Evolutionary conservation across 1,139 yeast genomes (phyloP).

Genomic region (Protomyces pachydermus): DNA sequence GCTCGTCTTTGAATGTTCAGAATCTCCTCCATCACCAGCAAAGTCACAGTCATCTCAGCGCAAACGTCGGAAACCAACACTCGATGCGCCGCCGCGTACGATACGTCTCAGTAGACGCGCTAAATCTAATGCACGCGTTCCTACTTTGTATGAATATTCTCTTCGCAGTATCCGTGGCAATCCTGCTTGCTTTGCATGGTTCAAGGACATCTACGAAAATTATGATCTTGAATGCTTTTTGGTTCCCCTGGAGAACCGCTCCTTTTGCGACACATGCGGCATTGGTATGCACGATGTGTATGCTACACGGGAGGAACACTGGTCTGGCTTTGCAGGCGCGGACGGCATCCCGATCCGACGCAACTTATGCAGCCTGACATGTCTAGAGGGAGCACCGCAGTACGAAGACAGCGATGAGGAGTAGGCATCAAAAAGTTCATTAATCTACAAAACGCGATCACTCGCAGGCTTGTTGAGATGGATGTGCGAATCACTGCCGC

Average conservation of each 20-base stretch:
- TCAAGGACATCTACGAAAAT: not conserved
- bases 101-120: not conserved
- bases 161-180: slow-evolving; percentile 11
- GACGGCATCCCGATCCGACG: slow-evolving; percentile 22
- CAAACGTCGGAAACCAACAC: not conserved
- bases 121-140: slow-evolving; percentile 5
- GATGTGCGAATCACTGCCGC: slow-evolving; percentile 27
- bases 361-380: slow-evolving; percentile 18
- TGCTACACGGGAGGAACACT: slow-evolving; percentile 24
- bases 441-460: not conserved
- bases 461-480: slow-evolving; percentile 7
- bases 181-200: not conserved
- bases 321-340: slow-evolving; percentile 23
- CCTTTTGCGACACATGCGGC: slow-evolving; percentile 20
- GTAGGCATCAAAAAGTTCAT: not conserved
- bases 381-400: slow-evolving; percentile 23
- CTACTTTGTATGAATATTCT: slow-evolving; percentile 12
- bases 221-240: slow-evolving; percentile 6
- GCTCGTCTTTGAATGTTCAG: slow-evolving; percentile 12
- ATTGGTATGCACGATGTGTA: slow-evolving; percentile 14
- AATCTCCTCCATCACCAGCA: slow-evolving; percentile 2
- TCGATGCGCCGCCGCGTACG: slow-evolving; percentile 15
- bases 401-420: not conserved
- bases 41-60: slow-evolving; percentile 10
- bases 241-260: slow-evolving; percentile 6